These are phyloP conservation scores for Fusarium graminum DNA, from an alignment of 2,329 filamentous ascomycete species.

Conservation along the genomic window DNA sequence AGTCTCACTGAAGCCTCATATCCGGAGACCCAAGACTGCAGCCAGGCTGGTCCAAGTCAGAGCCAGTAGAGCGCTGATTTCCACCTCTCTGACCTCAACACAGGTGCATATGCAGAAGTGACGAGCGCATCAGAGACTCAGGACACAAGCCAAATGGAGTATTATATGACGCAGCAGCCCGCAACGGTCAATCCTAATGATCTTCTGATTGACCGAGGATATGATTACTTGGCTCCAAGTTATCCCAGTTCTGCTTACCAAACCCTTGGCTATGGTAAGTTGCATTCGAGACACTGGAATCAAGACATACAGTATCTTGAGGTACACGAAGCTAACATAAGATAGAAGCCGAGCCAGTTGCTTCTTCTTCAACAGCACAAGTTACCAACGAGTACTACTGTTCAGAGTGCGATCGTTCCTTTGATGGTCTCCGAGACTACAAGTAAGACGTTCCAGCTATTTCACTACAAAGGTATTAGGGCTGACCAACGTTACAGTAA, in stretches of 20 bases:
- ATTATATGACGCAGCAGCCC: constrained; percentile 25
- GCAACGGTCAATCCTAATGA: constrained; percentile 36
- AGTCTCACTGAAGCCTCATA: constrained; percentile 1
- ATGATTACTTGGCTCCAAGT: not conserved
- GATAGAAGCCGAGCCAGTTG: constrained; percentile 10
- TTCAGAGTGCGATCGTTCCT: constrained; percentile 15
- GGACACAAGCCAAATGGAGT: constrained; percentile 23
- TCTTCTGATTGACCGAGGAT: constrained; percentile 5
- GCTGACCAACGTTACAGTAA: constrained; percentile 39
- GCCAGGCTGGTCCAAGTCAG: constrained; percentile 37
- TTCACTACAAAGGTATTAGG: not conserved
- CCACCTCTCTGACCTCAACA: constrained; percentile 24
- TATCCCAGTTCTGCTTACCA: constrained; percentile 23
- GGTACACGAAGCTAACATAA: not conserved
- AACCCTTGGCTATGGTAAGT: constrained; percentile 26
- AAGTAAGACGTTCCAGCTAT: constrained; percentile 23
- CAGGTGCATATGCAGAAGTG: constrained; percentile 17
- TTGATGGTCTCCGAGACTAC: constrained; percentile 8
- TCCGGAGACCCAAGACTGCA: not conserved
- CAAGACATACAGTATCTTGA: constrained; percentile 1
- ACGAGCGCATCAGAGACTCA: constrained; percentile 26
- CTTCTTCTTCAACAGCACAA: constrained; percentile 21
- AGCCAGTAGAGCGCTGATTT: constrained; percentile 39
- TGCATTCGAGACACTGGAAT: not conserved
- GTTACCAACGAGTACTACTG: constrained; percentile 13